A percentile compares a stretch with the other conserved stretches of the same genome.
phyloP scores from a whole-genome alignment of 2,329 filamentous ascomycete genomes.

The Fusarium mundagurra region DNA sequence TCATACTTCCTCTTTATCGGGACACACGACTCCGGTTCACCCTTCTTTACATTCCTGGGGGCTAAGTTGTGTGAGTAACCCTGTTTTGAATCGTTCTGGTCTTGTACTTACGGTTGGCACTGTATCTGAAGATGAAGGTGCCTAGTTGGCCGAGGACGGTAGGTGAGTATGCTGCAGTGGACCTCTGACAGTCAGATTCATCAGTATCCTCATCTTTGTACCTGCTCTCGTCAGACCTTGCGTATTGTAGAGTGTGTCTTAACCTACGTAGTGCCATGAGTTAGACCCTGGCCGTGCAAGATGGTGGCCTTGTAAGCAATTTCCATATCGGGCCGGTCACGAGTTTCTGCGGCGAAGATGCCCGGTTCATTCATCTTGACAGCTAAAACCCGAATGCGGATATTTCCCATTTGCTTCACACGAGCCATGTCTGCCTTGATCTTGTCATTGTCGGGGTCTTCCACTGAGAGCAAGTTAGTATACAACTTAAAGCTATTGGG shows the following conservation, averaged over 20 bases:
- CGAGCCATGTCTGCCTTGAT: not conserved
- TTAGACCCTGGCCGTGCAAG: not conserved
- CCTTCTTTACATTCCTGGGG: accelerated
- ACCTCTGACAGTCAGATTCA: accelerated
- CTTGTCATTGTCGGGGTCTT: not conserved
- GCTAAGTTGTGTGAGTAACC: accelerated
- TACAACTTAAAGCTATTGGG: not conserved
- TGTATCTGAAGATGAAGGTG: not conserved
- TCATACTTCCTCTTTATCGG: not conserved
- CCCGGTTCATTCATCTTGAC: not conserved
- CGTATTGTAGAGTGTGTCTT: accelerated
- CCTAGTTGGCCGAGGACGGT: accelerated
- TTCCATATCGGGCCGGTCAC: not conserved
- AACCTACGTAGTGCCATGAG: not conserved
- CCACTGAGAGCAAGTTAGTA: not conserved
- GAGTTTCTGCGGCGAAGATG: accelerated
- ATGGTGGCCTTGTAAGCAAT: not conserved
- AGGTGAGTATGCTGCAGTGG: not conserved
- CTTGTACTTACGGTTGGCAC: not conserved
- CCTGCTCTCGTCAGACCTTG: not conserved
- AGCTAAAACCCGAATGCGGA: not conserved
- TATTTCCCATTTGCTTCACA: not conserved
- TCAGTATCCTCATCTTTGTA: not conserved
- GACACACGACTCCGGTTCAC: not conserved
- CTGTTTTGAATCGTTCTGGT: accelerated